A percentile compares a stretch with the other conserved stretches of the same genome.
These are phyloP conservation scores for Coemansia sp. DNA, from an alignment of 192 early-diverging fungal species.

Conservation along the genomic window DNA sequence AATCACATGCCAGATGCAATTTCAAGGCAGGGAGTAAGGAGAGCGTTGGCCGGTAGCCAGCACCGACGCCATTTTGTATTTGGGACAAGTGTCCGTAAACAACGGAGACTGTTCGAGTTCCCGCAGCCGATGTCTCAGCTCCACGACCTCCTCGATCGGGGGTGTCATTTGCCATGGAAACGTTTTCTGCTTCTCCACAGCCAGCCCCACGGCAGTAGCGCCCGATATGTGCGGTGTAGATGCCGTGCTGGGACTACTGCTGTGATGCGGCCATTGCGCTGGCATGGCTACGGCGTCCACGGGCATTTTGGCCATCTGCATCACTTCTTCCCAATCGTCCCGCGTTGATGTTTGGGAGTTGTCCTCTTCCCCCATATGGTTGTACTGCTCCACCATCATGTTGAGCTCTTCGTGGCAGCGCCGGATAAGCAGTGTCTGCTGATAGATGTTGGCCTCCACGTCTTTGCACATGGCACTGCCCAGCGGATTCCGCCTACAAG, in stretches of 20 bases:
- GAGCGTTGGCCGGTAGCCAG: conserved; percentile 15
- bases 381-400: conserved; percentile 32
- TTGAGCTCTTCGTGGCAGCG: conserved; percentile 30
- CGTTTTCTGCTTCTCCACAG: conserved; percentile 13
- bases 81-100: conserved; percentile 18
- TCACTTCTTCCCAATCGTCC: conserved; percentile 52
- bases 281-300: conserved; percentile 6
- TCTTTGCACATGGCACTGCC: conserved; percentile 44
- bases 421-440: conserved; percentile 29
- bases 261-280: neutral
- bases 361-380: conserved; percentile 19
- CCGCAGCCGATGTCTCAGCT: conserved; percentile 33
- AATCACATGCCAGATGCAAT: neutral
- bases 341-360: conserved; percentile 19
- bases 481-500: conserved; percentile 44
- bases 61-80: neutral
- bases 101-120: conserved; percentile 44
- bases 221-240: conserved; percentile 20
- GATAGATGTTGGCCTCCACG: conserved; percentile 30
- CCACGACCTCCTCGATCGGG: conserved; percentile 40
- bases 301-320: conserved; percentile 37
- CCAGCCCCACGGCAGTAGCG: conserved; percentile 24
- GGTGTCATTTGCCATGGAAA: conserved; percentile 42
- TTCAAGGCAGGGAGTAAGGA: conserved; percentile 20
- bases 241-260: conserved; percentile 10